Percentiles rank a stretch among this genome's conserved stretches.
phyloP scores from a whole-genome alignment of 495 filamentous ascomycete genomes.

The Patellaria atrata region DNA sequence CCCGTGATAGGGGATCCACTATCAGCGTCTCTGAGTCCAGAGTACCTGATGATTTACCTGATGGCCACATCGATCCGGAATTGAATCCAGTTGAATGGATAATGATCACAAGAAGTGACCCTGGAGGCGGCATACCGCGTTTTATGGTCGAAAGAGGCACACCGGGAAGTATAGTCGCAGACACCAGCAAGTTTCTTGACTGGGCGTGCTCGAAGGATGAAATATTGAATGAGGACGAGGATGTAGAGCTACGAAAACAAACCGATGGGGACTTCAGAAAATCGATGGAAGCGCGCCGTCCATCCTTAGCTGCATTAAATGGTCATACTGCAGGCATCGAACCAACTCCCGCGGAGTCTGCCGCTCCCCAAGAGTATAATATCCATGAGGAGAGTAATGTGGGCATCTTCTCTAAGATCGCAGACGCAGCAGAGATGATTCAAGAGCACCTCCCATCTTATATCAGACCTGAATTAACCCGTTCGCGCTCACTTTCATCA shows the following conservation, averaged over 20 bases:
- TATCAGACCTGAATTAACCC: slow-evolving; percentile 10
- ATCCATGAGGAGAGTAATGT: neutral
- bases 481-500: slow-evolving; percentile 8
- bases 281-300: slow-evolving; percentile 8
- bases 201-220: slow-evolving; percentile 56
- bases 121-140: slow-evolving; percentile 78
- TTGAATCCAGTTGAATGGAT: slow-evolving; percentile 78
- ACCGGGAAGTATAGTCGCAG: slow-evolving; percentile 63
- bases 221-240: slow-evolving; percentile 26
- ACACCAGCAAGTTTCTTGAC: slow-evolving; percentile 73
- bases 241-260: slow-evolving; percentile 4
- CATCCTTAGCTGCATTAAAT: slow-evolving; percentile 15
- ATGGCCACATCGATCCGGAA: no score
- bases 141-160: slow-evolving; percentile 94
- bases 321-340: slow-evolving; percentile 17
- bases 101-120: slow-evolving; percentile 91
- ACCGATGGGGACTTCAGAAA: slow-evolving; percentile 10
- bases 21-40: slow-evolving; percentile 34
- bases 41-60: slow-evolving; percentile 27
- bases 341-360: slow-evolving; percentile 13
- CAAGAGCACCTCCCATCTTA: slow-evolving; percentile 3
- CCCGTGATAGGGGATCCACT: slow-evolving; percentile 30
- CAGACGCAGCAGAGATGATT: slow-evolving; percentile 3
- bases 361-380: neutral
- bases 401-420: slow-evolving; percentile 7